Conservation (phyloP, 2,329 filamentous ascomycete genomes). For the Davidsoniella neocaledoniae region DNA sequence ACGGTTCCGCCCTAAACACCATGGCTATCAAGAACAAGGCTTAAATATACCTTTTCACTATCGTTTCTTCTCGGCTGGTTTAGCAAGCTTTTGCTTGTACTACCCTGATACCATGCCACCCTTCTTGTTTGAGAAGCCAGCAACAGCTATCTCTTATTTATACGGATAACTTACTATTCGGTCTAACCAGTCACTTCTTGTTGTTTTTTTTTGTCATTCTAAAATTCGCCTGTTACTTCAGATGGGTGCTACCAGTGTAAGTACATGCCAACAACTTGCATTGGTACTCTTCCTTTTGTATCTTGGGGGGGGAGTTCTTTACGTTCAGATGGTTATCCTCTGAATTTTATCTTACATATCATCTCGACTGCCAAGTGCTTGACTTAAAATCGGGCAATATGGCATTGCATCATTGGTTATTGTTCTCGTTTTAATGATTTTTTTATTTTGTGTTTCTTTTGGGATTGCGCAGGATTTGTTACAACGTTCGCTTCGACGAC, state of each 20-base stretch:
- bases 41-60: slow-evolving; percentile 13
- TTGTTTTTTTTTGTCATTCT: not conserved
- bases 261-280: not conserved
- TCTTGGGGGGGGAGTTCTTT: not conserved
- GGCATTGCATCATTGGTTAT: slow-evolving; percentile 7
- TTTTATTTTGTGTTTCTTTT: slow-evolving; percentile 4
- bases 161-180: not conserved
- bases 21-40: slow-evolving; percentile 58
- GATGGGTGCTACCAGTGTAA: no score
- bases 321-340: not conserved
- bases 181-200: not conserved
- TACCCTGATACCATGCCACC: not conserved
- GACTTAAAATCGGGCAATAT: not conserved
- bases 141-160: not conserved
- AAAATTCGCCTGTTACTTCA: not conserved
- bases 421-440: slow-evolving; percentile 2
- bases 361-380: slow-evolving; percentile 3
- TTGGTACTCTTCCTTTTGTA: no score
- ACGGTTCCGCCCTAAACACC: slow-evolving; percentile 92
- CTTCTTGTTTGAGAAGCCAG: not conserved
- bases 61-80: not conserved
- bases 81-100: not conserved
- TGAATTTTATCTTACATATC: not conserved
- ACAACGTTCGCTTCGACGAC: slow-evolving; percentile 6
- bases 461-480: slow-evolving; percentile 7